These are phyloP conservation scores for Zangia roseola DNA, from an alignment of 768 basidiomycete genomes.

Conservation along the genomic window DNA sequence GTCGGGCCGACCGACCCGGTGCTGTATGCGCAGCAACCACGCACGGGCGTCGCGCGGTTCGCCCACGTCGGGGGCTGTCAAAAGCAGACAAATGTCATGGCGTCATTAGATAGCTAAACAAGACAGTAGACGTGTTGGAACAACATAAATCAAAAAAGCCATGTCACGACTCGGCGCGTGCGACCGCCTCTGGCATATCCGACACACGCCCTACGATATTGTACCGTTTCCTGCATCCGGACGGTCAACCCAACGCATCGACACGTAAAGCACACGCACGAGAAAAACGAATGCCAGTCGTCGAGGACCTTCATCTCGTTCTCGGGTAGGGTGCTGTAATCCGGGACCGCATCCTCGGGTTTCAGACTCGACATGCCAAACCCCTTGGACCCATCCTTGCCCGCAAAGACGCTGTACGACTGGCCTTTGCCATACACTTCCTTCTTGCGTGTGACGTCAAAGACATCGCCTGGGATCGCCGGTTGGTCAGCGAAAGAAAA, in stretches of 20 bases:
- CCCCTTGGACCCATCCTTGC: constrained; percentile 88
- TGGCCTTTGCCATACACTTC: constrained; percentile 87
- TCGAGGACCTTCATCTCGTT: constrained; percentile 77
- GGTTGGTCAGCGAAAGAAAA: too few species aligned
- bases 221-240: constrained; percentile 68
- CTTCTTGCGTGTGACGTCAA: constrained; percentile 82
- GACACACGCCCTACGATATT: constrained; percentile 78
- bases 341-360: constrained; percentile 79
- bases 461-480: constrained; percentile 86
- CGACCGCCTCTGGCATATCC: constrained; percentile 46
- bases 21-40: too few species aligned
- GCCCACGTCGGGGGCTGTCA: too few species aligned
- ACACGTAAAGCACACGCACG: constrained; percentile 47
- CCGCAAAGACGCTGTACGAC: constrained; percentile 85
- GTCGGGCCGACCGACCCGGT: too few species aligned
- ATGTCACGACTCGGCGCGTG: too few species aligned
- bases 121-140: background rate
- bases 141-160: too few species aligned
- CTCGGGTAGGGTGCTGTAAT: constrained; percentile 74
- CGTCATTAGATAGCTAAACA: background rate
- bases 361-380: constrained; percentile 90
- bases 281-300: constrained; percentile 88
- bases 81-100: background rate
- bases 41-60: too few species aligned
- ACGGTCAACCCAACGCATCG: background rate